Evolutionary conservation across 371 early-diverging fungal genomes (phyloP).

Genomic region (Mortierella sp.): DNA sequence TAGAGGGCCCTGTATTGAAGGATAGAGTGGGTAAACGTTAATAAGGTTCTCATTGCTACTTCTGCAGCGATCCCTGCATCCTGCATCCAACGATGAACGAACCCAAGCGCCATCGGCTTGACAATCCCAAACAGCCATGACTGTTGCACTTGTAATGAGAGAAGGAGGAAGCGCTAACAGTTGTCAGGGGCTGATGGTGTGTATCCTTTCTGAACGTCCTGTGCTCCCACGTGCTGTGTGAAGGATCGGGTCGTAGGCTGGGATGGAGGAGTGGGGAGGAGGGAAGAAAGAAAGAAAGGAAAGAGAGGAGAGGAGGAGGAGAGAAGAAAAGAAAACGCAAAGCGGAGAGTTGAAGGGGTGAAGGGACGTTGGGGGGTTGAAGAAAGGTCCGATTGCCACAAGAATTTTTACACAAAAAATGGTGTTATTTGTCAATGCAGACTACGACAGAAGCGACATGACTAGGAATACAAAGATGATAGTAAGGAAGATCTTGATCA

Average conservation of each 20-base stretch:
- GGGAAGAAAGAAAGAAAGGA: background rate
- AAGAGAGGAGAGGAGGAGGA: background rate
- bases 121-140: constrained; percentile 44
- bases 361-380: too few species aligned
- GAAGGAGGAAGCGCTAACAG: too few species aligned
- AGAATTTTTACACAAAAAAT: background rate
- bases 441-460: constrained; percentile 36
- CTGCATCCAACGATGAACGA: background rate
- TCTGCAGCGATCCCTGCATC: background rate
- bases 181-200: too few species aligned
- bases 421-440: background rate
- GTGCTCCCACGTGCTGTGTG: too few species aligned
- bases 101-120: constrained; percentile 32
- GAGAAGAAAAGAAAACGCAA: background rate
- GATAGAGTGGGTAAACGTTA: too few species aligned
- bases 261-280: background rate
- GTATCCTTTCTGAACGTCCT: too few species aligned
- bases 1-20: constrained; percentile 70
- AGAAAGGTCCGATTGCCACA: background rate
- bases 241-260: too few species aligned
- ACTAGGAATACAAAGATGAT: constrained; percentile 74
- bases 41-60: background rate
- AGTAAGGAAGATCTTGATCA: constrained; percentile 92
- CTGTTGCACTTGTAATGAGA: too few species aligned
- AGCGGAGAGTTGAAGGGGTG: background rate